Conservation (phyloP, 2,329 filamentous ascomycete genomes). For the Lizonia empirigonia region DNA sequence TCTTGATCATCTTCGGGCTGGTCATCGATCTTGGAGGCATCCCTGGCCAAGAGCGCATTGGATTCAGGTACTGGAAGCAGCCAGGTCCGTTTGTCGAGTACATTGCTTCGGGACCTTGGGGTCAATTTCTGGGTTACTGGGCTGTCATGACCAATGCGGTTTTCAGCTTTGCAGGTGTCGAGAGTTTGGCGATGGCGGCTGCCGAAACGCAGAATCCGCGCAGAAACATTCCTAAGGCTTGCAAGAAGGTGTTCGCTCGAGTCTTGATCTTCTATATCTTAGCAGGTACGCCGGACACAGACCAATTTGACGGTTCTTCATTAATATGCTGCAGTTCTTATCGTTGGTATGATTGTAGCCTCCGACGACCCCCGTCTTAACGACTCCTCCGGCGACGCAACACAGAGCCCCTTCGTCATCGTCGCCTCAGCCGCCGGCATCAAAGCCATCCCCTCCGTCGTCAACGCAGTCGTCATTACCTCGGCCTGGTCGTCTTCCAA, state of each 20-base stretch:
- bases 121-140: slow-evolving; percentile 66
- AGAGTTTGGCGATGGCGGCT: slow-evolving; percentile 37
- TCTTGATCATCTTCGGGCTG: slow-evolving; percentile 36
- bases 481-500: slow-evolving; percentile 73
- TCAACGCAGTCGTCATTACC: slow-evolving; percentile 76
- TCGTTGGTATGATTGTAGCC: slow-evolving; percentile 63
- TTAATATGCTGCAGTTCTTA: slow-evolving; percentile 46
- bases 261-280: slow-evolving; percentile 60
- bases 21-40: slow-evolving; percentile 39
- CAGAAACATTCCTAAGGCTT: slow-evolving; percentile 57
- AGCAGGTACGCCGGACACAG: slow-evolving; percentile 28
- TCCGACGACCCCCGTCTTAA: slow-evolving; percentile 57
- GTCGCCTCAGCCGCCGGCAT: slow-evolving; percentile 71
- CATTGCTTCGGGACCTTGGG: slow-evolving; percentile 60
- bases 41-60: slow-evolving; percentile 45
- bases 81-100: slow-evolving; percentile 59
- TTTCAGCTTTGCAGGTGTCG: slow-evolving; percentile 37
- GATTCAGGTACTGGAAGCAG: slow-evolving; percentile 70
- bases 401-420: slow-evolving; percentile 58
- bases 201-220: slow-evolving; percentile 41
- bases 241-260: slow-evolving; percentile 59
- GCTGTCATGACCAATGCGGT: slow-evolving; percentile 59
- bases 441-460: slow-evolving; percentile 68
- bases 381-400: slow-evolving; percentile 48
- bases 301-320: too few species aligned